Percentiles rank a stretch among this genome's conserved stretches.
phyloP scores from a whole-genome alignment of 352 stramenopile genomes.

The Globisporangium perplexum region DNA sequence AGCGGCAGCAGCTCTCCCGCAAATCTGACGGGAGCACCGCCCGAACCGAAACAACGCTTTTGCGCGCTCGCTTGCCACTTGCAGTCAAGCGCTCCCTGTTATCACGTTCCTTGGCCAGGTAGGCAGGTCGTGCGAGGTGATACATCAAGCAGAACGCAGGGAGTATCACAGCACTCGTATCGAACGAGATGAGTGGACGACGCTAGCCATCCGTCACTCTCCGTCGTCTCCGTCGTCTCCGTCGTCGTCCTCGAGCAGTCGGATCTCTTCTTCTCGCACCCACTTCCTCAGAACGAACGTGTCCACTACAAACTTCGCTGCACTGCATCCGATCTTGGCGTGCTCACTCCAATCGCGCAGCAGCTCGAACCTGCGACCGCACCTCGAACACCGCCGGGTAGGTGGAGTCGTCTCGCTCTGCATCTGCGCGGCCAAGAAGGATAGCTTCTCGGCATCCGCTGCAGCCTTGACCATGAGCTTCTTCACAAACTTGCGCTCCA shows the following conservation, averaged over 20 bases:
- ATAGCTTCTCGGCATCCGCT: conserved; percentile 22
- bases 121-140: too few species aligned
- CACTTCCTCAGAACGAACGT: conserved; percentile 30
- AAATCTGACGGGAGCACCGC: too few species aligned
- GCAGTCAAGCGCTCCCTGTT: too few species aligned
- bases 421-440: conserved; percentile 14
- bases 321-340: conserved; percentile 13
- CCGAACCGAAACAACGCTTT: neutral
- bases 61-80: too few species aligned
- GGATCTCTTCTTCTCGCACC: conserved; percentile 40
- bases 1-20: too few species aligned
- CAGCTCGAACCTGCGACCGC: conserved; percentile 31
- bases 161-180: too few species aligned
- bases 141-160: too few species aligned
- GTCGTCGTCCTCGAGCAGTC: conserved; percentile 23
- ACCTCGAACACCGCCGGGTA: conserved; percentile 20
- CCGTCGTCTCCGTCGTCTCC: too few species aligned
- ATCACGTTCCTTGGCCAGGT: too few species aligned
- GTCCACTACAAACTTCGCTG: conserved; percentile 22
- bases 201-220: too few species aligned
- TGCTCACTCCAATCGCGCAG: conserved; percentile 32
- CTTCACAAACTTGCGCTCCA: conserved; percentile 48
- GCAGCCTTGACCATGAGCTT: conserved; percentile 32
- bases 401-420: conserved; percentile 1
- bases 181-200: too few species aligned